Conservation (phyloP, 2,329 filamentous ascomycete genomes). For the Colletotrichum lupini region DNA sequence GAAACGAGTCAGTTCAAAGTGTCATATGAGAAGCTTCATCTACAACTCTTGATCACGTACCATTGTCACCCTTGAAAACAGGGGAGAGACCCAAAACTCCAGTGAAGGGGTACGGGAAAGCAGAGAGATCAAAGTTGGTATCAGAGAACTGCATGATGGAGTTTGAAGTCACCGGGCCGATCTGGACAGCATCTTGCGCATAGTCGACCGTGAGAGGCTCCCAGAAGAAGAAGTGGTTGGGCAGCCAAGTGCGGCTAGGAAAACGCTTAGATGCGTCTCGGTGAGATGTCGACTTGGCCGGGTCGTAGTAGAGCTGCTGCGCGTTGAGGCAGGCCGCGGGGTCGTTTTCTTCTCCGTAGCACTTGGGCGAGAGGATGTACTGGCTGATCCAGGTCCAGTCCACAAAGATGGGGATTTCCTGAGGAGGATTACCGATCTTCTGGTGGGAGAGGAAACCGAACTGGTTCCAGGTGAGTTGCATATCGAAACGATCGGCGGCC, state of each 20-base stretch:
- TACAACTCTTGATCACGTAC: background rate
- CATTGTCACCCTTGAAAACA: constrained; percentile 22
- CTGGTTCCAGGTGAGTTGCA: constrained; percentile 33
- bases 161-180: constrained; percentile 27
- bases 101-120: constrained; percentile 30
- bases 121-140: constrained; percentile 30
- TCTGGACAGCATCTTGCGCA: constrained; percentile 31
- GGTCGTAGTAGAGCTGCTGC: constrained; percentile 31
- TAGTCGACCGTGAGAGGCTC: constrained; percentile 32
- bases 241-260: constrained; percentile 32
- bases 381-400: constrained; percentile 39
- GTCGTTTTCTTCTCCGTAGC: constrained; percentile 29
- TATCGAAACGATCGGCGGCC: constrained; percentile 25
- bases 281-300: constrained; percentile 26
- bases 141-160: constrained; percentile 33
- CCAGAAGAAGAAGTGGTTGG: constrained; percentile 39
- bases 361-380: constrained; percentile 32
- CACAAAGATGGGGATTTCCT: constrained; percentile 35
- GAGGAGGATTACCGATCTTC: constrained; percentile 27
- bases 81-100: constrained; percentile 36
- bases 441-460: constrained; percentile 32
- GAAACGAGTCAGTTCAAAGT: constrained; percentile 11
- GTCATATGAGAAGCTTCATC: background rate
- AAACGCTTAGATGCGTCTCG: constrained; percentile 30
- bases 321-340: constrained; percentile 29